Conservation (phyloP, 371 early-diverging fungal species). For the Saksenaea oblongispora region DNA sequence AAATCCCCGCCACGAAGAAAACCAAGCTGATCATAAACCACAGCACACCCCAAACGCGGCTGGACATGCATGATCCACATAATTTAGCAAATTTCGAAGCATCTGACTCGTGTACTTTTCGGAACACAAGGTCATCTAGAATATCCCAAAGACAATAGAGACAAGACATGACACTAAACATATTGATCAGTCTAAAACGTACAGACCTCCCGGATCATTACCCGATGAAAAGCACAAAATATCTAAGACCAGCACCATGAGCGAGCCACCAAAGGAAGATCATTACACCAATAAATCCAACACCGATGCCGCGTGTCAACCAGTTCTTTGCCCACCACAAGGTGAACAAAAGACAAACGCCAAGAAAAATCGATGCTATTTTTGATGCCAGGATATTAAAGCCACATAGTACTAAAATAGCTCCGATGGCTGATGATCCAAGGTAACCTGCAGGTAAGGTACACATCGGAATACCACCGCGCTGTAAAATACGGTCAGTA, state of each 20-base stretch:
- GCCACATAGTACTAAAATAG: conserved; percentile 88
- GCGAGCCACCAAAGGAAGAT: conserved; percentile 86
- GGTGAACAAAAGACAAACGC: conserved; percentile 72
- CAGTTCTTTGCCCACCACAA: conserved; percentile 89
- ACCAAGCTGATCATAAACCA: conserved; percentile 87
- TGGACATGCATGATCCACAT: conserved; percentile 77
- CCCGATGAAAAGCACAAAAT: conserved; percentile 91
- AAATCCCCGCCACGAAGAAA: conserved; percentile 77
- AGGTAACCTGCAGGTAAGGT: conserved; percentile 82
- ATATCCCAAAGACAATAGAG: conserved; percentile 94
- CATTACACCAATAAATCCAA: conserved; percentile 81
- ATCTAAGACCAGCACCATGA: conserved; percentile 71
- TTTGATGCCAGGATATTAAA: conserved; percentile 88
- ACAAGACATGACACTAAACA: conserved; percentile 81
- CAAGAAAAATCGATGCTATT: conserved; percentile 78
- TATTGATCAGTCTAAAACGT: background rate
- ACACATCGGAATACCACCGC: conserved; percentile 73
- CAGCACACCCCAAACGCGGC: conserved; percentile 85
- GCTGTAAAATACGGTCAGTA: conserved; percentile 24
- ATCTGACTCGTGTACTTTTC: conserved; percentile 92
- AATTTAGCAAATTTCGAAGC: conserved; percentile 86
- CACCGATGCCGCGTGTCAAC: conserved; percentile 80
- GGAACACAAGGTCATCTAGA: conserved; percentile 86
- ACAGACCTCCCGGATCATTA: conserved; percentile 21
- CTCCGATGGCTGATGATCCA: conserved; percentile 81